Conservation (phyloP, 1,284 basidiomycete species). For the Cryptococcus sp. region DNA sequence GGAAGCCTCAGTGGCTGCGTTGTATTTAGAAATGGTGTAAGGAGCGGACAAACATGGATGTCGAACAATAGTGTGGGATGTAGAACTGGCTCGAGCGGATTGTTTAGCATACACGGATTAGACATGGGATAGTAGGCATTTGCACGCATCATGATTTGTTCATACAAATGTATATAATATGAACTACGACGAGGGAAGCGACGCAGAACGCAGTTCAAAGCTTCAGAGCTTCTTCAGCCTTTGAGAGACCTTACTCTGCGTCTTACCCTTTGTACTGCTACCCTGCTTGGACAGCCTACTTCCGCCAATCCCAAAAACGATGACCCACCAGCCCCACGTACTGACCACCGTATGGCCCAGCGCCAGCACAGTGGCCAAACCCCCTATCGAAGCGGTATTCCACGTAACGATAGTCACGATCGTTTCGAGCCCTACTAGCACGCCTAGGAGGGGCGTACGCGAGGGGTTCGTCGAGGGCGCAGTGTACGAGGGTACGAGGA, state of each 20-base stretch:
- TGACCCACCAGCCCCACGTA: constrained; percentile 51
- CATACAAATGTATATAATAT: no score
- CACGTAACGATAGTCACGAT: constrained; percentile 34
- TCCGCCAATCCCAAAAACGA: constrained; percentile 45
- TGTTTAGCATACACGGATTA: no score
- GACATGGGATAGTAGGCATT: no score
- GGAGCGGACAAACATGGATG: no score
- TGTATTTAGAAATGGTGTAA: no score
- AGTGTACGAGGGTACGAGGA: constrained; percentile 38
- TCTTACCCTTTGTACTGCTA: constrained; percentile 23
- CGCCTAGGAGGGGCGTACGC: constrained; percentile 35
- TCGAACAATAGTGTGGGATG: no score
- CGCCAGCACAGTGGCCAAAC: constrained; percentile 36
- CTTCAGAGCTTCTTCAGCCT: constrained; percentile 28
- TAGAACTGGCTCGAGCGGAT: no score
- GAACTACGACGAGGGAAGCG: no score
- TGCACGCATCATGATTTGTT: no score
- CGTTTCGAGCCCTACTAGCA: constrained; percentile 39
- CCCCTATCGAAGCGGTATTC: constrained; percentile 43
- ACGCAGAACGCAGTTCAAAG: not conserved
- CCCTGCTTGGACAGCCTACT: constrained; percentile 19
- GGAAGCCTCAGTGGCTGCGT: not conserved
- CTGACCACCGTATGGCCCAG: constrained; percentile 43
- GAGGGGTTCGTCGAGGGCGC: constrained; percentile 28
- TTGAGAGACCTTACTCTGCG: constrained; percentile 25